These are phyloP conservation scores for Oryza nivara DNA, from an alignment of 176 grass and related monocot species.

Conservation along the genomic window DNA sequence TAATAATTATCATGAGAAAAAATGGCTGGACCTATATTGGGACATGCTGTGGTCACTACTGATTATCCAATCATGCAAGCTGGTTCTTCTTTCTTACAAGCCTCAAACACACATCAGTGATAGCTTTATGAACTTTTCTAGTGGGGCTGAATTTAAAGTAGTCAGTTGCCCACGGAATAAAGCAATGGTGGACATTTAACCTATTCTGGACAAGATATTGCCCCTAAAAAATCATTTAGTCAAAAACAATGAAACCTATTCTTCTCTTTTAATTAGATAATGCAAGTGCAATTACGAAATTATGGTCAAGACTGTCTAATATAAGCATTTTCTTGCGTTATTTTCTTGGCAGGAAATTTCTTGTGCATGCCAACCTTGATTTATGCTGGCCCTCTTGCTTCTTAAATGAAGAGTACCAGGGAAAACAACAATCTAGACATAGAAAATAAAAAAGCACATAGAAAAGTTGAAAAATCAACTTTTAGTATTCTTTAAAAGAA, in stretches of 20 bases:
- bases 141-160: background rate
- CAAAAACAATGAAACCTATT: background rate
- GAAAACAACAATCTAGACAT: background rate
- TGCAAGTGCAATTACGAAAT: background rate
- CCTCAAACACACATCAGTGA: constrained; percentile 24
- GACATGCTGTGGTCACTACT: constrained; percentile 8
- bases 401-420: background rate
- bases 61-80: constrained; percentile 32
- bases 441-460: background rate
- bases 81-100: constrained; percentile 44
- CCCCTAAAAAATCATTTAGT: background rate
- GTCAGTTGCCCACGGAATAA: background rate
- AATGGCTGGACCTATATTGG: background rate
- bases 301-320: background rate
- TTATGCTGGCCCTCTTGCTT: background rate
- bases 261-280: background rate
- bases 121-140: constrained; percentile 17
- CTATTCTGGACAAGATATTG: background rate
- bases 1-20: background rate
- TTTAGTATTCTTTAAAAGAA: too few species aligned
- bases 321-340: background rate
- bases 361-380: background rate
- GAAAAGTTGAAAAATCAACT: too few species aligned
- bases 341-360: background rate
- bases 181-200: constrained; percentile 12